phyloP scores from a whole-genome alignment of 2,329 filamentous ascomycete genomes.

The Diplodia corticola region DNA sequence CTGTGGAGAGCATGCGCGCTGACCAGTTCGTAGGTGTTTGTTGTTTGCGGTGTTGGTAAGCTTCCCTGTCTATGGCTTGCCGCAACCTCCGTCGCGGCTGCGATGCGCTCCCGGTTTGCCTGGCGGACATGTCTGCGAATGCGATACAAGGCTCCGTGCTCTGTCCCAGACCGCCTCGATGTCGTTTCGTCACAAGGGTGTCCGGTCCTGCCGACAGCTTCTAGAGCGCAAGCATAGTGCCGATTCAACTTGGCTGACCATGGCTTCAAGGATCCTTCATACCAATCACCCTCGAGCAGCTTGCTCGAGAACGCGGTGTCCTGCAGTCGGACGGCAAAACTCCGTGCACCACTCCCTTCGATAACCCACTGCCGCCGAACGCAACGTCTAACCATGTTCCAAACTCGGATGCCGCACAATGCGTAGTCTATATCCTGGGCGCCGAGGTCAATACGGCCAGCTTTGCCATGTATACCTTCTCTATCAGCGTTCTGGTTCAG shows the following conservation, averaged over 20 bases:
- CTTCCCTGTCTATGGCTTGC: neutral
- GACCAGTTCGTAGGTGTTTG: conserved; percentile 64
- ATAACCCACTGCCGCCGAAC: conserved; percentile 27
- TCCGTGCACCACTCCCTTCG: conserved; percentile 62
- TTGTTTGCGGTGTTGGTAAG: conserved; percentile 80
- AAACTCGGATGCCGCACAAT: conserved; percentile 55
- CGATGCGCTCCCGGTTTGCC: neutral
- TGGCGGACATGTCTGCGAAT: neutral
- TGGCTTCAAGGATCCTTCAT: conserved; percentile 74
- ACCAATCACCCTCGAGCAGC: conserved; percentile 89
- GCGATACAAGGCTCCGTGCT: neutral
- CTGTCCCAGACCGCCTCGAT: neutral
- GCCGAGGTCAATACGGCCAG: conserved; percentile 91
- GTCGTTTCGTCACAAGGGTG: neutral
- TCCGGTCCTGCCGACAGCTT: neutral
- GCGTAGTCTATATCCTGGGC: conserved; percentile 79
- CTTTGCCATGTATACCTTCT: conserved; percentile 99
- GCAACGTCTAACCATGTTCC: conserved; percentile 26
- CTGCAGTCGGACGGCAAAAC: conserved; percentile 73
- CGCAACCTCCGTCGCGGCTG: neutral
- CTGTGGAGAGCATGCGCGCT: conserved; percentile 6
- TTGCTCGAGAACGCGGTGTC: conserved; percentile 89
- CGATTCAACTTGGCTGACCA: conserved; percentile 1
- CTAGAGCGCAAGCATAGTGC: neutral
- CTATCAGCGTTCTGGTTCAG: conserved; percentile 84